Evolutionary conservation across 1,284 basidiomycete species (phyloP), one percentile per base, ranked within the genome.

Genomic region (Taiwanofungus camphoratus): DNA sequence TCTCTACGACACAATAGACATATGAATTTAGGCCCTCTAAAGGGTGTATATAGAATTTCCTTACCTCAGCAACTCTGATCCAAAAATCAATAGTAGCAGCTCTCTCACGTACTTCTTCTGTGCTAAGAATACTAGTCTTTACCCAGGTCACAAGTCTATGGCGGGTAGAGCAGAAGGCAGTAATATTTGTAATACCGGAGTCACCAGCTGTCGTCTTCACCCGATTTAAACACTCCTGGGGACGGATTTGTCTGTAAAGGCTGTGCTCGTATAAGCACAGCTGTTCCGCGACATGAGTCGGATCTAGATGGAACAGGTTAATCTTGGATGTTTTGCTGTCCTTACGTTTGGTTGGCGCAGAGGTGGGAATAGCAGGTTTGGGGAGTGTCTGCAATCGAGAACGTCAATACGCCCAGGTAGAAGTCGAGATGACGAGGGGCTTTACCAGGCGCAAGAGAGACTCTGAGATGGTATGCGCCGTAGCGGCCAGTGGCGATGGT

Each of bases 1-100:
- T 73, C 77, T 82, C 83, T 87, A 52, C 13, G 23, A 18, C 31
- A 16, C 9, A 16, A 33, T 33, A 13, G 7, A 33, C 18, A 33
- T 9, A 29, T 29, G 11, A 1, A 16, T 7, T 33, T 7, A 33
- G 11, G 31, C n/a, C 26, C 31, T 13, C 31, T 16, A 9, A 33
- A 7, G 15, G 6, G n/a, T n/a, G n/a, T 16, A 29, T 18, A n/a
- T 21, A 22, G 32, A 21, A 26, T 27, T 23, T 19, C 58, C 75
- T 51, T 48, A 85, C 85, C 74, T 87, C 82, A 8, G 83, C 80
- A 24, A 86, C 77, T 53, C 77, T 82, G 50, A 87, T 79, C 84
- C 83, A 87, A 56, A 79, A 74, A 45, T 84, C 79, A 26, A 86
- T 64, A n/a, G 70, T 73, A 41, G 77, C 71, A 4, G 78, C 73